Base-by-base conservation (phyloP, 495 filamentous ascomycete species). In the Aspergillus sparsus region DNA sequence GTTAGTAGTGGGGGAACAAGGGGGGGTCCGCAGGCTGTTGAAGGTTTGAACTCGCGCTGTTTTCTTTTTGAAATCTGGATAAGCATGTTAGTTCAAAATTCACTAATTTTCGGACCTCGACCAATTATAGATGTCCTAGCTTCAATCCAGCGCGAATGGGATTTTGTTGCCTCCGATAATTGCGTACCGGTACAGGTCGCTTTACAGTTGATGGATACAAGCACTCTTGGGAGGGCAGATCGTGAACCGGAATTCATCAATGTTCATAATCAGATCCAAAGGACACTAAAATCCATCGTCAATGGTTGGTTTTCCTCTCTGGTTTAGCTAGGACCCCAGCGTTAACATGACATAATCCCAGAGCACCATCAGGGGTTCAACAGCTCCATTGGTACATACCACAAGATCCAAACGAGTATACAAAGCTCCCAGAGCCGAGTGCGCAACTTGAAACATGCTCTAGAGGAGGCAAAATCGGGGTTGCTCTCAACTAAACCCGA, bases 351-450 rank as follows among this genome's bases (percentile, higher is more conserved):
- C 36, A 5, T 45, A 8, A 41, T 18, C 11, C 12, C 46, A 87
- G 93, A 98, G 75, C 93, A 99, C 69, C 93, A 98, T 65, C 94
- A 99, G 73, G 94, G 92, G 34, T 99, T 99, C 81, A 99, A 97
- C 71, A 97, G 92, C 74, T 96, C 92, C 42, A 98, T 99, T 57
- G 95, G 94, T 70, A 96, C 93, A 13, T 99, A 97, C 67, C 95
- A 99, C 75, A 97, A 93, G 75, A 98, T 99, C 58, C 94, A 98
- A 70, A 82, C 87, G 6, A 96, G 91, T 74, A 96, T 99, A 64
- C 89, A 92, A 61, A 78, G 85, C 35, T 96, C 92, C 11, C 95
- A 99, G 72, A 82, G 83, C 57, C 88, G 93, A 56, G 89, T 98
- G 21, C 85, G 93, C 63, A 79, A 79, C 9, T 76, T 99, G 60